Conservation (phyloP, 2,329 filamentous ascomycete genomes). For the Huntiella savannae region DNA sequence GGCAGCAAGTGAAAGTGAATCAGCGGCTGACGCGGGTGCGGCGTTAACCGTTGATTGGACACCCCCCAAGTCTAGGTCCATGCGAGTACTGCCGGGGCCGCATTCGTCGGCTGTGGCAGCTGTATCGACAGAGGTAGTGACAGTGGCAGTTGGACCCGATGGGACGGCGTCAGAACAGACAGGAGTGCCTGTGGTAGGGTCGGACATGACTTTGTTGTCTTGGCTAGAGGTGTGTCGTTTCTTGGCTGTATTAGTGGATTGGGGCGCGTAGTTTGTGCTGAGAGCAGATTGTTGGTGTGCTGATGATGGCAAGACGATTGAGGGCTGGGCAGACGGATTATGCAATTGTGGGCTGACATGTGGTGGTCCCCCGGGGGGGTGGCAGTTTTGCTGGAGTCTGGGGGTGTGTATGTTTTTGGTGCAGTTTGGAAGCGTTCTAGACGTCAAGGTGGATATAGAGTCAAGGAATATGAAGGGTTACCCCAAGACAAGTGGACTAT, state of each 20-base stretch:
- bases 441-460: too few species aligned
- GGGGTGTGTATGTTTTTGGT: too few species aligned
- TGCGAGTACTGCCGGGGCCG: too few species aligned
- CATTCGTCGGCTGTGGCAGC: background rate
- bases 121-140: constrained; percentile 1
- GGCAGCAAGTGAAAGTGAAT: background rate
- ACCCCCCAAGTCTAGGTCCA: too few species aligned
- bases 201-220: background rate
- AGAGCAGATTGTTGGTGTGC: constrained; percentile 2
- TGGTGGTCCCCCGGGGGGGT: constrained; percentile 8
- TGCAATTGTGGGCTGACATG: constrained; percentile 12
- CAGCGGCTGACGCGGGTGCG: background rate
- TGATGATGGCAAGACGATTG: constrained; percentile 3
- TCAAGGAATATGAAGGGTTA: too few species aligned
- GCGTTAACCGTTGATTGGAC: too few species aligned
- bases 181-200: background rate
- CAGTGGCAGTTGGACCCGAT: background rate
- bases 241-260: too few species aligned
- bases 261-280: background rate
- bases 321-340: constrained; percentile 4
- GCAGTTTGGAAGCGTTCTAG: too few species aligned
- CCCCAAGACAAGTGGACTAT: too few species aligned
- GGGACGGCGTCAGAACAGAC: background rate
- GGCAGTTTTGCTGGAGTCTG: constrained; percentile 4
- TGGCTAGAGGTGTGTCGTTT: too few species aligned